A percentile compares a stretch with the other conserved stretches of the same genome.
Evolutionary conservation across 805 yeast genomes (phyloP).

Genomic region (Lachancea lanzarotensis): DNA sequence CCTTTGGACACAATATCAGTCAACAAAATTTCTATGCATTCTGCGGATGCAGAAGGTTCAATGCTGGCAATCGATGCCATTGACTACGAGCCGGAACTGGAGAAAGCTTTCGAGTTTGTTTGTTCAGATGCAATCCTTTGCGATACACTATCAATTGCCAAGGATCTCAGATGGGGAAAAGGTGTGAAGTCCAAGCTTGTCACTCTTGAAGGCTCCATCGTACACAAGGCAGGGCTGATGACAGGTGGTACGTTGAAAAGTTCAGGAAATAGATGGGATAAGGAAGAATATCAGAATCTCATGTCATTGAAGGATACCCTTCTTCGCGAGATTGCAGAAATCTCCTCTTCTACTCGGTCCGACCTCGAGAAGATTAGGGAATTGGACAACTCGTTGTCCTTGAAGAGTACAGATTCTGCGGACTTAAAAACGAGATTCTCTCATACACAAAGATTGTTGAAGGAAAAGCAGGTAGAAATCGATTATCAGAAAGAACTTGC

Average conservation of each 20-base stretch:
- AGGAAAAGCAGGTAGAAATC: slow-evolving; percentile 46
- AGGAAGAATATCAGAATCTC: slow-evolving; percentile 53
- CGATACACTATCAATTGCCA: slow-evolving; percentile 63
- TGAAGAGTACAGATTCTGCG: slow-evolving; percentile 42
- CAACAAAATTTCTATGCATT: slow-evolving; percentile 46
- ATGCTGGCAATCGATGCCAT: slow-evolving; percentile 61
- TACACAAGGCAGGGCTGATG: slow-evolving; percentile 83
- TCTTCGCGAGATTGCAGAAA: slow-evolving; percentile 37
- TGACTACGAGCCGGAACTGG: slow-evolving; percentile 58
- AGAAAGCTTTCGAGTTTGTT: slow-evolving; percentile 71
- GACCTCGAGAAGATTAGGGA: slow-evolving; percentile 51
- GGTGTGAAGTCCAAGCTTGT: slow-evolving; percentile 60
- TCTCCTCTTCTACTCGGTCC: slow-evolving; percentile 39
- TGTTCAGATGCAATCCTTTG: slow-evolving; percentile 77
- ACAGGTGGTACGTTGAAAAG: slow-evolving; percentile 74
- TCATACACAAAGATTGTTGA: slow-evolving; percentile 39
- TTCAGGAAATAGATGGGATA: slow-evolving; percentile 58
- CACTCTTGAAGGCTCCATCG: slow-evolving; percentile 75
- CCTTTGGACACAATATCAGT: slow-evolving; percentile 75
- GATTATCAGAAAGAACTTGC: slow-evolving; percentile 38
- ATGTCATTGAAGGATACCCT: slow-evolving; percentile 46
- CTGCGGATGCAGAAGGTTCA: slow-evolving; percentile 19
- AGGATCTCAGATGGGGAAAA: slow-evolving; percentile 61
- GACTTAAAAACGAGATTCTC: slow-evolving; percentile 39
- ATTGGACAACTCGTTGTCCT: slow-evolving; percentile 49